Percentiles rank a stretch among this genome's conserved stretches.
These are phyloP conservation scores for Candida ortonii DNA, from an alignment of 805 yeast species.

Conservation along the genomic window DNA sequence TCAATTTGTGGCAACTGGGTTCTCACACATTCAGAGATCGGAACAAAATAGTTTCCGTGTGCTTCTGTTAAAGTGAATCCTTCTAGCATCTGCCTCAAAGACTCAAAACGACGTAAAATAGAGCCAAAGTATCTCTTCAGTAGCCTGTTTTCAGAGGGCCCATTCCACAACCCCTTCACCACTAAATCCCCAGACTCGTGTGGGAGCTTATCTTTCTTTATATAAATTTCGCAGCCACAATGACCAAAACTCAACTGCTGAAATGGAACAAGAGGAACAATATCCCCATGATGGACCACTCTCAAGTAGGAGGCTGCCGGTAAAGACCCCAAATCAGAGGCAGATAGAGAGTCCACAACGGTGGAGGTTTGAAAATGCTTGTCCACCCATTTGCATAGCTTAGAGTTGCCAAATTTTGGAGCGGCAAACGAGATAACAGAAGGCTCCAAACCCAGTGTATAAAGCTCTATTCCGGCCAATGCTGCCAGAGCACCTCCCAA, in stretches of 20 bases:
- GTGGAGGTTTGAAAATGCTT: constrained; percentile 39
- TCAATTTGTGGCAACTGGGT: too few species aligned
- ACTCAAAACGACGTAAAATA: constrained; percentile 2
- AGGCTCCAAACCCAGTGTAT: constrained; percentile 51
- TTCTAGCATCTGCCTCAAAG: constrained; percentile 4
- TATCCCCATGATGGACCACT: constrained; percentile 55
- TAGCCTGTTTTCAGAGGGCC: too few species aligned
- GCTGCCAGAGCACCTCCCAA: constrained; percentile 63
- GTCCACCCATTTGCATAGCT: constrained; percentile 53
- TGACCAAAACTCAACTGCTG: constrained; percentile 37
- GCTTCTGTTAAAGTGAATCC: constrained; percentile 7
- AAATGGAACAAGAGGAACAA: constrained; percentile 61
- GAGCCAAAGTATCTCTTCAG: too few species aligned
- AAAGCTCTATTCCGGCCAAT: constrained; percentile 60
- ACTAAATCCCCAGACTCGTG: constrained; percentile 24
- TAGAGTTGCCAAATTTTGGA: constrained; percentile 60
- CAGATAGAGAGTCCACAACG: background rate
- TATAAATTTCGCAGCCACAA: constrained; percentile 51
- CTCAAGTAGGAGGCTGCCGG: constrained; percentile 43
- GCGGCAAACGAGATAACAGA: constrained; percentile 58
- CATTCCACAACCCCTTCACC: constrained; percentile 22
- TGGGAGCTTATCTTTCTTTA: constrained; percentile 38
- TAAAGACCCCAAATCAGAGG: background rate
- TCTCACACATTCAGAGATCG: too few species aligned
- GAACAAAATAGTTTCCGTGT: constrained; percentile 12